Percentiles rank a stretch among this genome's conserved stretches.
These are phyloP conservation scores for Cercospora sp. DNA, from an alignment of 2,329 filamentous ascomycete genomes.

Conservation along the genomic window DNA sequence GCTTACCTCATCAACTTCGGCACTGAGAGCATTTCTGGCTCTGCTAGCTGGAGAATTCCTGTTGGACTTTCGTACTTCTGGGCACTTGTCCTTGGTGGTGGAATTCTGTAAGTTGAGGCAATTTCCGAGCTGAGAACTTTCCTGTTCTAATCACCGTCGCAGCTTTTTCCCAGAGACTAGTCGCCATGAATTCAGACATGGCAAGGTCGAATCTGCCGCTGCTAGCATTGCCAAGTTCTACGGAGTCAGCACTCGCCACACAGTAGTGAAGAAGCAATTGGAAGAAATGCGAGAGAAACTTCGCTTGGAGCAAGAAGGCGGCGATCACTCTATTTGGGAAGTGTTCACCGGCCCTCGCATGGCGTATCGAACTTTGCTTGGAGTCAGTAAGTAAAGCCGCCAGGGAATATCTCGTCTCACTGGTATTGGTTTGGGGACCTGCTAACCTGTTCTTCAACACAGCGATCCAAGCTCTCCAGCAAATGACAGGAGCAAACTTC, in stretches of 20 bases:
- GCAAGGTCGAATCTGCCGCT: constrained; percentile 43
- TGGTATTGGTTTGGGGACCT: too few species aligned
- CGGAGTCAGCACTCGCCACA: constrained; percentile 50
- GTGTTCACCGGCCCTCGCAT: constrained; percentile 50
- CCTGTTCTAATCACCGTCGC: background rate
- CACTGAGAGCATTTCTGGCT: constrained; percentile 49
- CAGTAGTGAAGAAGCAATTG: constrained; percentile 44
- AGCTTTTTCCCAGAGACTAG: constrained; percentile 50
- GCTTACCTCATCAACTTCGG: constrained; percentile 59
- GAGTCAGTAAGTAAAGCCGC: constrained; percentile 34
- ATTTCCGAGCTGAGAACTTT: background rate
- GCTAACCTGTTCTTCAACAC: too few species aligned
- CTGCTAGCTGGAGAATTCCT: constrained; percentile 49
- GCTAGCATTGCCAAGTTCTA: constrained; percentile 47
- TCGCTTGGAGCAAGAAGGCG: constrained; percentile 44
- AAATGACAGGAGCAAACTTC: constrained; percentile 67
- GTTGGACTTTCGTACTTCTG: constrained; percentile 50
- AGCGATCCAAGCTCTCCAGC: constrained; percentile 58
- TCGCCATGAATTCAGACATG: constrained; percentile 48
- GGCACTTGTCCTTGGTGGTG: constrained; percentile 47
- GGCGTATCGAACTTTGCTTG: constrained; percentile 49
- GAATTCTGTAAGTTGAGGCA: constrained; percentile 38
- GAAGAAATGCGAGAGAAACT: constrained; percentile 48
- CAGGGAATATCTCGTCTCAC: too few species aligned
- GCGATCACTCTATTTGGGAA: constrained; percentile 55